These are phyloP conservation scores for Apophysomyces trapeziformis DNA, from an alignment of 371 early-diverging fungal genomes.

Conservation along the genomic window DNA sequence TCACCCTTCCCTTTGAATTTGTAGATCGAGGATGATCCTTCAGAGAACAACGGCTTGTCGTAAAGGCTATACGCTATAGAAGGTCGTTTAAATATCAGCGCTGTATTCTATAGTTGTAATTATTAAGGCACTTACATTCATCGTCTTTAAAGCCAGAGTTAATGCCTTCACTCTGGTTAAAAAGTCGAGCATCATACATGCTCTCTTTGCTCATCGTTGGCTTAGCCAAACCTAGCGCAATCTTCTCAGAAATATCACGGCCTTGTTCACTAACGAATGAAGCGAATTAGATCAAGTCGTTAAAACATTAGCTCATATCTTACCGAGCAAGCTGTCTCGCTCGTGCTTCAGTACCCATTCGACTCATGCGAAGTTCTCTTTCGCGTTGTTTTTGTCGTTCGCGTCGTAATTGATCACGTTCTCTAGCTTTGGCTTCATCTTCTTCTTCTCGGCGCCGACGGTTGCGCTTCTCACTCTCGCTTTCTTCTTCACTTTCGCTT, in stretches of 20 bases:
- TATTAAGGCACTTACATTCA: conserved; percentile 55
- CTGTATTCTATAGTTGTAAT: neutral
- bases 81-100: neutral
- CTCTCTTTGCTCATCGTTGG: conserved; percentile 88
- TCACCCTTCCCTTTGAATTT: conserved; percentile 75
- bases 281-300: neutral
- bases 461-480: conserved; percentile 13
- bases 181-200: conserved; percentile 93
- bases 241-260: conserved; percentile 97
- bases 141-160: conserved; percentile 88
- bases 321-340: conserved; percentile 79
- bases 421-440: conserved; percentile 63
- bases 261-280: conserved; percentile 56
- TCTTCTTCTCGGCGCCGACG: conserved; percentile 36
- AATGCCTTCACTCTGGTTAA: conserved; percentile 89
- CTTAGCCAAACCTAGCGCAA: conserved; percentile 94
- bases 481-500: conserved; percentile 26
- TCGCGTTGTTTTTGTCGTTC: conserved; percentile 87
- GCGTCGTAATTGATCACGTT: conserved; percentile 89
- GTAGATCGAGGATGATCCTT: conserved; percentile 78
- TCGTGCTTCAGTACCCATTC: conserved; percentile 90
- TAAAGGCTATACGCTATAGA: conserved; percentile 75
- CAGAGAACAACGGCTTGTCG: conserved; percentile 89
- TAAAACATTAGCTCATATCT: conserved; percentile 13
- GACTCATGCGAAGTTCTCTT: conserved; percentile 85